Conservation (phyloP, 805 yeast genomes). For the Saturnispora gosingensis region DNA sequence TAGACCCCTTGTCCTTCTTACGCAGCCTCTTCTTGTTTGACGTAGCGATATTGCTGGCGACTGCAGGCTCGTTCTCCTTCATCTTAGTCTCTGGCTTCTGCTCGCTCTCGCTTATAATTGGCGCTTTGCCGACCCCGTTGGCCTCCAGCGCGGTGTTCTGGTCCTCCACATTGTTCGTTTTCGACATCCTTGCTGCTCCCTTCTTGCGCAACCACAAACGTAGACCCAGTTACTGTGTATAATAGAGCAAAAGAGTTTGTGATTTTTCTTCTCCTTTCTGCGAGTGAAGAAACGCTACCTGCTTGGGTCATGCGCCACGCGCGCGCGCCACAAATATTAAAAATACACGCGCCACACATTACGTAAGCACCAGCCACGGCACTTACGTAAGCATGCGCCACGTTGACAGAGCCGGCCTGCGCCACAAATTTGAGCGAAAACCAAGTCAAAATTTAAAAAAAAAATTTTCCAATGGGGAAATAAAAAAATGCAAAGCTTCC, state of each 20-base stretch:
- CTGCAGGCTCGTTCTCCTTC: neutral
- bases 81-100: neutral
- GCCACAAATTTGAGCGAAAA: neutral
- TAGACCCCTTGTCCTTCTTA: conserved; percentile 7
- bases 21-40: conserved; percentile 3
- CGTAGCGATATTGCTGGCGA: neutral
- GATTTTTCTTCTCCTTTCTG: too few species aligned
- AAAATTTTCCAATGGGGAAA: neutral
- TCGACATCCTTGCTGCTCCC: neutral
- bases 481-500: neutral
- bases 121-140: neutral
- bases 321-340: too few species aligned
- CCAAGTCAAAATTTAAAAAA: too few species aligned
- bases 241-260: too few species aligned
- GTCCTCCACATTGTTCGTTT: neutral
- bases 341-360: too few species aligned
- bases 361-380: too few species aligned
- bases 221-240: too few species aligned
- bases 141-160: neutral
- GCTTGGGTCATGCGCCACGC: too few species aligned
- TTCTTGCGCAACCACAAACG: neutral
- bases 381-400: too few species aligned
- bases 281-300: too few species aligned
- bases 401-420: neutral
- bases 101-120: neutral